Conservation (phyloP, 2,329 filamentous ascomycete species). For the Neoscytalidium dimidiatum region DNA sequence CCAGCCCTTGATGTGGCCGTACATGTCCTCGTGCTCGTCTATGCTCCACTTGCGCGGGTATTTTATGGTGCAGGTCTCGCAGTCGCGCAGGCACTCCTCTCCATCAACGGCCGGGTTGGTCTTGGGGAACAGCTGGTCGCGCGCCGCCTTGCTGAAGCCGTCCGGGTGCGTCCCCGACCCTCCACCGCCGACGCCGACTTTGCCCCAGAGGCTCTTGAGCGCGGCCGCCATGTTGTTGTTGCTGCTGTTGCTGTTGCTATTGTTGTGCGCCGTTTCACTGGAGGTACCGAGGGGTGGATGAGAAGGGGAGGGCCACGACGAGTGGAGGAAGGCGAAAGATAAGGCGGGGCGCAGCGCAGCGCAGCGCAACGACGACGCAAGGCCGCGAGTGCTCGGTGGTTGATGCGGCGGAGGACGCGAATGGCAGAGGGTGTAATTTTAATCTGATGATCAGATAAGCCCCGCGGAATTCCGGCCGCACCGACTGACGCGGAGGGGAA, state of each 20-base stretch:
- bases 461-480: conserved; percentile 1
- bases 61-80: conserved; percentile 73
- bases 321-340: neutral
- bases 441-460: conserved; percentile 18
- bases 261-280: neutral
- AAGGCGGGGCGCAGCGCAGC: conserved; percentile 12
- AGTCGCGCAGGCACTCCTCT: conserved; percentile 87
- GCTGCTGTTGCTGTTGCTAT: neutral
- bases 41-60: conserved; percentile 76
- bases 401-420: conserved; percentile 24
- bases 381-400: conserved; percentile 22
- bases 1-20: conserved; percentile 84
- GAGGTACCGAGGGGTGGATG: conserved; percentile 21
- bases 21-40: conserved; percentile 76
- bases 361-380: conserved; percentile 36
- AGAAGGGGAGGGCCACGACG: conserved; percentile 19
- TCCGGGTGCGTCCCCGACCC: conserved; percentile 18
- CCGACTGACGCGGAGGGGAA: neutral
- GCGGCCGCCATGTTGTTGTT: conserved; percentile 33
- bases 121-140: conserved; percentile 66
- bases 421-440: neutral
- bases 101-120: conserved; percentile 79
- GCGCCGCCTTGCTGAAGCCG: conserved; percentile 31
- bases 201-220: conserved; percentile 36
- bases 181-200: neutral